phyloP scores from a whole-genome alignment of 1,284 basidiomycete species.

The Leccinum proximum region DNA sequence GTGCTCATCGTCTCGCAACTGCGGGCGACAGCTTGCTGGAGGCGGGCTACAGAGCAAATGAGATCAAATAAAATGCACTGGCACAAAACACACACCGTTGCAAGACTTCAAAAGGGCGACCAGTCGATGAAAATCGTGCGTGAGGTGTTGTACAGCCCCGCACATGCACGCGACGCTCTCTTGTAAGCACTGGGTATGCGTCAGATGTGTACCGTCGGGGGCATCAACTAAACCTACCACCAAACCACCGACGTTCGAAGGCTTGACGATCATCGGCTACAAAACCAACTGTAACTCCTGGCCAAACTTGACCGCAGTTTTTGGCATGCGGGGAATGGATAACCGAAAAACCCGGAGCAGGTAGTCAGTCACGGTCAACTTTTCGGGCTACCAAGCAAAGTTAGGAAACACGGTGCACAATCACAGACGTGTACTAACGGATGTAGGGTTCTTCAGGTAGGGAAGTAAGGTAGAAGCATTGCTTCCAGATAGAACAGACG shows the following conservation, averaged over 20 bases:
- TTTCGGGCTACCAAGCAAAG: constrained; percentile 62
- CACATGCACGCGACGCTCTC: constrained; percentile 94
- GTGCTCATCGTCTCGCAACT: constrained; percentile 30
- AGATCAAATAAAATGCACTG: background rate
- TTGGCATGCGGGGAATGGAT: constrained; percentile 86
- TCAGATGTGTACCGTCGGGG: background rate
- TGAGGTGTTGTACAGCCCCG: constrained; percentile 79
- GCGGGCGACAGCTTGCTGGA: constrained; percentile 51
- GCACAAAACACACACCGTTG: constrained; percentile 50
- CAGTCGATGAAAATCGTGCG: constrained; percentile 79
- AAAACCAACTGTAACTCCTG: constrained; percentile 79
- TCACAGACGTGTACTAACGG: constrained; percentile 40
- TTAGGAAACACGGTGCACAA: constrained; percentile 1
- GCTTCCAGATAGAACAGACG: constrained; percentile 74
- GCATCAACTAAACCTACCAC: constrained; percentile 40
- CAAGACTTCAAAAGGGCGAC: constrained; percentile 81
- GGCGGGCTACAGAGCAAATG: constrained; percentile 38
- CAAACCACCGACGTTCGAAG: constrained; percentile 61
- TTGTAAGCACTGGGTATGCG: constrained; percentile 62
- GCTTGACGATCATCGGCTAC: constrained; percentile 87
- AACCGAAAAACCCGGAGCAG: constrained; percentile 86
- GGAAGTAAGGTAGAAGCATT: constrained; percentile 84
- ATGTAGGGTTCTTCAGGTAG: constrained; percentile 80
- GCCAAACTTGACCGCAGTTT: constrained; percentile 84
- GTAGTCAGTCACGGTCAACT: constrained; percentile 79